Conservation (phyloP, 2,329 filamentous ascomycete species). For the Fusarium equiseti region DNA sequence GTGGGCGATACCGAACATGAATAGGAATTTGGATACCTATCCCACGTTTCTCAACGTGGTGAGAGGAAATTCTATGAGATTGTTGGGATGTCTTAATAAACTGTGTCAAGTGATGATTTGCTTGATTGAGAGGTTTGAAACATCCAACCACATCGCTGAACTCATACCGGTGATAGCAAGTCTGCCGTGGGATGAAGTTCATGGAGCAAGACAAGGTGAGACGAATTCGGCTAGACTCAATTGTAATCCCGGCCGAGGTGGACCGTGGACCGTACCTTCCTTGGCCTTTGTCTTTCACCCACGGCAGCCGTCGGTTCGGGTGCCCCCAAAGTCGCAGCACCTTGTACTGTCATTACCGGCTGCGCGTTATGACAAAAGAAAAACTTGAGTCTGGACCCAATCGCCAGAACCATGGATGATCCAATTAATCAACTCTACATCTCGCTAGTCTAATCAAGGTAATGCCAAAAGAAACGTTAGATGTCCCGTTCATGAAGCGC, state of each 20-base stretch:
- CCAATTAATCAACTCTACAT: constrained; percentile 25
- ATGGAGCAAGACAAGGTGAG: constrained; percentile 42
- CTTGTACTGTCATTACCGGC: not conserved
- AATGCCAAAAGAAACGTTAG: constrained; percentile 6
- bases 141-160: constrained; percentile 13
- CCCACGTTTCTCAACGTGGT: too few relatives aligned
- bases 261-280: constrained; percentile 12
- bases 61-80: not conserved
- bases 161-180: constrained; percentile 1
- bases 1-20: constrained; percentile 36
- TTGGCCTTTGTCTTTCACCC: not conserved
- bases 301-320: constrained; percentile 10
- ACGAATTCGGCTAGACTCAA: constrained; percentile 44
- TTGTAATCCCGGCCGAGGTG: constrained; percentile 35
- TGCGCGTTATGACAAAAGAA: not conserved
- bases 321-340: constrained; percentile 23
- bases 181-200: constrained; percentile 20
- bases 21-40: constrained; percentile 14
- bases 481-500: constrained; percentile 20
- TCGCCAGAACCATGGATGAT: constrained; percentile 24
- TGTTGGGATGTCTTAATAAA: not conserved
- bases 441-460: constrained; percentile 24
- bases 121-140: not conserved
- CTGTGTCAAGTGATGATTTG: not conserved
- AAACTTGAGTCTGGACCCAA: constrained; percentile 22